A percentile compares a stretch with the other conserved stretches of the same genome.
phyloP scores from a whole-genome alignment of 345 rosid species.

The Anastatica hierochuntica region DNA sequence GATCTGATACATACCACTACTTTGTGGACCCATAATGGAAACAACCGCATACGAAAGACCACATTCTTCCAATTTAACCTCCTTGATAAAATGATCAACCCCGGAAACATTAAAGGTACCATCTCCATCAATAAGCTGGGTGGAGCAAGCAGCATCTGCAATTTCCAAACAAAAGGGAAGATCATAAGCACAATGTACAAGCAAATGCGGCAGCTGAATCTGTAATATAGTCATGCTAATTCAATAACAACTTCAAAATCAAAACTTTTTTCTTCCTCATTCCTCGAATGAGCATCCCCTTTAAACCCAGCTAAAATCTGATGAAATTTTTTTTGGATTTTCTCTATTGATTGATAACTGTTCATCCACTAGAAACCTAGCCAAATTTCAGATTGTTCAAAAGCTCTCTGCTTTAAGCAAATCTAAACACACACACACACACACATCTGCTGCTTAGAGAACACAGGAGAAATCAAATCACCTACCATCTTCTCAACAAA shows the following conservation, averaged over 20 bases:
- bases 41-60: slow-evolving; percentile 93
- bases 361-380: neutral
- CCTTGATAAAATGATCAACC: slow-evolving; percentile 64
- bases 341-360: neutral
- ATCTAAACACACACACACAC: neutral
- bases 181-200: neutral
- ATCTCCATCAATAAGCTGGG: slow-evolving; percentile 94
- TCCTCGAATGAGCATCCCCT: neutral
- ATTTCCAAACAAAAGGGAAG: slow-evolving; percentile 24
- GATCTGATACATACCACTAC: slow-evolving; percentile 65
- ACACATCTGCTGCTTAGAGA: slow-evolving; percentile 8
- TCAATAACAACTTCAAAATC: slow-evolving; percentile 1
- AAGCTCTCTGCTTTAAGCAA: neutral
- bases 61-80: slow-evolving; percentile 62
- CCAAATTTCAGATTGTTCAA: neutral
- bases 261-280: neutral
- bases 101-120: slow-evolving; percentile 64
- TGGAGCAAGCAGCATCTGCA: slow-evolving; percentile 46
- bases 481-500: slow-evolving; percentile 4
- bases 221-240: neutral
- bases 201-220: slow-evolving; percentile 2
- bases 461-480: slow-evolving; percentile 11
- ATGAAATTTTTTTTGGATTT: neutral
- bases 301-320: slow-evolving; percentile 18
- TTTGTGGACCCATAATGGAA: slow-evolving; percentile 99